These are phyloP conservation scores for Trichoderma sp. DNA, from an alignment of 2,329 filamentous ascomycete genomes.

Conservation along the genomic window DNA sequence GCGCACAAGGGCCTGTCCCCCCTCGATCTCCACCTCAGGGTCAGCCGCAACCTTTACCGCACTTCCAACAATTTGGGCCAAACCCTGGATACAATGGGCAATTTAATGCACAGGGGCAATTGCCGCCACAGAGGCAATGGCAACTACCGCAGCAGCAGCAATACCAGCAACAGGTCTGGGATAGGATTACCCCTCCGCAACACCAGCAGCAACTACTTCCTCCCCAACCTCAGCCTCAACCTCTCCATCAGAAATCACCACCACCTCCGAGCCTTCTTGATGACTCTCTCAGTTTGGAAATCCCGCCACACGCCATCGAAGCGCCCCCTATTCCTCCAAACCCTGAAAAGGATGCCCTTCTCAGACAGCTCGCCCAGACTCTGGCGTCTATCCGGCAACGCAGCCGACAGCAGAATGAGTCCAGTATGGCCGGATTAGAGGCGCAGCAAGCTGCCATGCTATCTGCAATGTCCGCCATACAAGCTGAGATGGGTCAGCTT, in stretches of 20 bases:
- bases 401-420: constrained; percentile 67
- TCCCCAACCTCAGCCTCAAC: background rate
- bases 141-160: constrained; percentile 17
- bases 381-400: constrained; percentile 67
- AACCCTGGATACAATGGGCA: constrained; percentile 6
- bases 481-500: constrained; percentile 70
- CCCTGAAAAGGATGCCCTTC: constrained; percentile 86
- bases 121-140: constrained; percentile 25
- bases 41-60: background rate
- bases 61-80: background rate
- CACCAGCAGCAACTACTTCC: constrained; percentile 23
- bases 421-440: constrained; percentile 70
- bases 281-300: constrained; percentile 51
- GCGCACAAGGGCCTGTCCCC: background rate
- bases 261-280: constrained; percentile 52
- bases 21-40: background rate
- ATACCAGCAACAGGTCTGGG: constrained; percentile 27
- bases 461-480: constrained; percentile 63
- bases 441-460: constrained; percentile 78
- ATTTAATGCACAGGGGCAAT: constrained; percentile 24
- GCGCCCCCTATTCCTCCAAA: constrained; percentile 91
- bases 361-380: constrained; percentile 69
- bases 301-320: constrained; percentile 51
- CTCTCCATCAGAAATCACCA: constrained; percentile 17
- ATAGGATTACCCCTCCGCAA: background rate